Conservation (phyloP, 129 eudicot species). For the Flaveria trinervia region DNA sequence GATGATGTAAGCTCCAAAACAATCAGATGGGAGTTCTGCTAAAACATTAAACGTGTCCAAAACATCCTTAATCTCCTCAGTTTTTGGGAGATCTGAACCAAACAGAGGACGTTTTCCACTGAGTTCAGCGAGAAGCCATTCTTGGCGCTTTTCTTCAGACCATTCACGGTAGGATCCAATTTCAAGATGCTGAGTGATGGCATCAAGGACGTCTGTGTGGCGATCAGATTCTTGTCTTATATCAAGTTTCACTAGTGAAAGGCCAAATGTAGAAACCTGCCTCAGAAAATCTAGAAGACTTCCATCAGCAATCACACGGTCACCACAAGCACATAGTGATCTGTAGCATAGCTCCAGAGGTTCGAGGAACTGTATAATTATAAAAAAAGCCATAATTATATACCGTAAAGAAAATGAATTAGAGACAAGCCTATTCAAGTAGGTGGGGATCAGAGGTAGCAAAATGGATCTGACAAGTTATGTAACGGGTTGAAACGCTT, state of each 20-base stretch:
- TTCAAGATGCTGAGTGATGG: conserved; percentile 84
- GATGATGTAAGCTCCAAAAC: conserved; percentile 97
- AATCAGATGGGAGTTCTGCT: conserved; percentile 92
- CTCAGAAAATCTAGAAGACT: conserved; percentile 91
- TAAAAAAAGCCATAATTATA: background rate
- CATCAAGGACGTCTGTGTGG: conserved; percentile 95
- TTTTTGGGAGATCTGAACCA: conserved; percentile 89
- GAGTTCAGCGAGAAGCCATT: conserved; percentile 91
- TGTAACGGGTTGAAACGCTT: background rate
- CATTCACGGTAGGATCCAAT: conserved; percentile 93
- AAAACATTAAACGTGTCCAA: conserved; percentile 76
- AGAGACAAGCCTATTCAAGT: background rate
- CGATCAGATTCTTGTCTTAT: conserved; percentile 96
- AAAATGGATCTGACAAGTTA: background rate
- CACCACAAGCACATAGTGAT: conserved; percentile 93
- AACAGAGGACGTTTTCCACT: conserved; percentile 88
- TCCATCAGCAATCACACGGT: conserved; percentile 91
- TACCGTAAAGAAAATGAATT: background rate
- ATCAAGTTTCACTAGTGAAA: conserved; percentile 90
- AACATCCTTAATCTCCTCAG: conserved; percentile 93
- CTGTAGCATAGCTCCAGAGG: conserved; percentile 96
- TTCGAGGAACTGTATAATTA: conserved; percentile 67
- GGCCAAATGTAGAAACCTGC: conserved; percentile 94
- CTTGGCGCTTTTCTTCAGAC: conserved; percentile 86
- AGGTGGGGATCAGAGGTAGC: background rate